These are phyloP conservation scores for Chaetomium globosum DNA, from an alignment of 2,329 filamentous ascomycete genomes.

Conservation along the genomic window DNA sequence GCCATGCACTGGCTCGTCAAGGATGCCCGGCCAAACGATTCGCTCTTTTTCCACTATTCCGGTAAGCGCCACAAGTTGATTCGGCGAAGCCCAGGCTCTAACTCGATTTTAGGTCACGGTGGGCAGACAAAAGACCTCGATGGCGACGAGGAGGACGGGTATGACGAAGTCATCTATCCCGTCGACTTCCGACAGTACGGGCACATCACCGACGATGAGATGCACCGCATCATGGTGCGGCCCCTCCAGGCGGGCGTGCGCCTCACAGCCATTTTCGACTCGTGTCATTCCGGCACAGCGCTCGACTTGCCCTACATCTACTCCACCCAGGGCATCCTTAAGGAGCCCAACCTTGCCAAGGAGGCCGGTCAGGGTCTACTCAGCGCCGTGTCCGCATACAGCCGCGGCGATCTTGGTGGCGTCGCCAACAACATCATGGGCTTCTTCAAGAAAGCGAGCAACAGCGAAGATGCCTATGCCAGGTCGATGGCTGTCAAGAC, in stretches of 20 bases:
- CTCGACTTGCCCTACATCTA: constrained; percentile 70
- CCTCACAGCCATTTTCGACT: constrained; percentile 65
- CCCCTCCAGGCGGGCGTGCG: constrained; percentile 60
- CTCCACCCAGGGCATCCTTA: constrained; percentile 68
- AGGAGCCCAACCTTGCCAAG: constrained; percentile 69
- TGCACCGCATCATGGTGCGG: constrained; percentile 72
- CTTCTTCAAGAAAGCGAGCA: constrained; percentile 86
- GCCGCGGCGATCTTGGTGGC: constrained; percentile 74
- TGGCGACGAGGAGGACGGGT: constrained; percentile 79
- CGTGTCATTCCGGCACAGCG: constrained; percentile 68
- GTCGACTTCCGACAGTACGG: constrained; percentile 79
- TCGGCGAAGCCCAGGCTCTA: background rate
- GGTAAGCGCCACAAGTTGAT: constrained; percentile 55
- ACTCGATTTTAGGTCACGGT: constrained; percentile 62
- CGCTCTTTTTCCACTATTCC: constrained; percentile 96
- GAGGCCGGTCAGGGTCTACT: constrained; percentile 68
- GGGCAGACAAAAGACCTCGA: constrained; percentile 80
- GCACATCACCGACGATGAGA: constrained; percentile 81
- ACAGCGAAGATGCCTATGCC: constrained; percentile 78
- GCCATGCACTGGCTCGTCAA: constrained; percentile 99
- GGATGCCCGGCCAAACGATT: constrained; percentile 88
- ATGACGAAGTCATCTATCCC: constrained; percentile 82
- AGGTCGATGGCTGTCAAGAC: constrained; percentile 86
- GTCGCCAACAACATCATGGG: constrained; percentile 79
- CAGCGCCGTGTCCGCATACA: constrained; percentile 61